Evolutionary conservation across 2,329 filamentous ascomycete genomes (phyloP), one percentile per base, ranked within the genome.

Genomic region (Aspergillus pseudoglaucus): DNA sequence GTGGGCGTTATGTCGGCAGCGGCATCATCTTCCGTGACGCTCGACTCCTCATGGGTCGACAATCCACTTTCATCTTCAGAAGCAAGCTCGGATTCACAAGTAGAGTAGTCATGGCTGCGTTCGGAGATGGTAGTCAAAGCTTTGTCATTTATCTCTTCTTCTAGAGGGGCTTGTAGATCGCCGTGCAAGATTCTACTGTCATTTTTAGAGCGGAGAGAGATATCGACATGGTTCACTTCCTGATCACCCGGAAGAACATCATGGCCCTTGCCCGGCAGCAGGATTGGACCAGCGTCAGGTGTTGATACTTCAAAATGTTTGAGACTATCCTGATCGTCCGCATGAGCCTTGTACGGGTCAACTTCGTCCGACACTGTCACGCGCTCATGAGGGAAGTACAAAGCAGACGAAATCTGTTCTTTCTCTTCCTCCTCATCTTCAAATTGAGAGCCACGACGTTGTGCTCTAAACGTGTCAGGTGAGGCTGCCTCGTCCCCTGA

Each of bases 321-420:
- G 46, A 56, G 49, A 39, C 48, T 54, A 50, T 48, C 53, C 37
- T 53, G 47, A 39, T 56, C 52, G 42, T 59, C 50, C 27, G 53
- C 45, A 42, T 55, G 54, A 25, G 55, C 42, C 33, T 59, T 49
- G 15, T 63, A 49, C 14, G 47, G 51, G 44, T 63, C 58, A 43
- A 59, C 56, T 25, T 59, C 61, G 46, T 65, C 64, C 7, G 62
- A 55, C 4, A 64, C 56, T 10, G 61, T 54, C n/a, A 64, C 59
- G 18, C 78, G 75, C 54, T 81, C 76, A 65, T 84, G 81, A 20
- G 81, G 81, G 53, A 80, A 83, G 60, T 84, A 84, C 30, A 82
- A 70, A 10, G 81, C 81, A 23, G 80, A 83, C 0, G 80, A 81
- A 35, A 84, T 84, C 51, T 82, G 80, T 60, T 84, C 81, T 47